These are phyloP conservation scores for Aspergillus luchuensis DNA, from an alignment of 2,329 filamentous ascomycete genomes.

Conservation along the genomic window DNA sequence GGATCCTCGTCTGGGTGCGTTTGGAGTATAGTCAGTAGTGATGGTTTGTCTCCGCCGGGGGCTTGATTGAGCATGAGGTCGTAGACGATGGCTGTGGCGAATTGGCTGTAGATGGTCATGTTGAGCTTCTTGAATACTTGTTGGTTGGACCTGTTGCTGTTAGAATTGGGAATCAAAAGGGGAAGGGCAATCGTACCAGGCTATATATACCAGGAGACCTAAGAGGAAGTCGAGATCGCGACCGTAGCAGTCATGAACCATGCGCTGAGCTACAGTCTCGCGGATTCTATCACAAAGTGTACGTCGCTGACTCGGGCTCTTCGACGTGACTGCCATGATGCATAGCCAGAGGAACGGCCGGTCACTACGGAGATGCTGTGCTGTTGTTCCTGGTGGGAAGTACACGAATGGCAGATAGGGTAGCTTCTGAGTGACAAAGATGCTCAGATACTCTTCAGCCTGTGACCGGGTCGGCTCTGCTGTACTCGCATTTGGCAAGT, in stretches of 20 bases:
- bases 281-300: slow-evolving; percentile 47
- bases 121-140: slow-evolving; percentile 15
- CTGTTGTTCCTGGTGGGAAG: slow-evolving; percentile 36
- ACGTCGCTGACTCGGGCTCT: slow-evolving; percentile 45
- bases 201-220: slow-evolving; percentile 51
- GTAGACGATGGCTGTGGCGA: slow-evolving; percentile 10
- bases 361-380: slow-evolving; percentile 42
- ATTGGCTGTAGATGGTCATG: slow-evolving; percentile 19
- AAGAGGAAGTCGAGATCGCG: slow-evolving; percentile 53
- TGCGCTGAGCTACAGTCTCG: slow-evolving; percentile 49
- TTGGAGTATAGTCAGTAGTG: background rate
- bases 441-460: slow-evolving; percentile 41
- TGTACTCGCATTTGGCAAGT: background rate
- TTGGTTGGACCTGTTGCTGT: slow-evolving; percentile 8
- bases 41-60: background rate
- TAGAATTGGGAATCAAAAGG: too few species aligned
- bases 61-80: slow-evolving; percentile 20
- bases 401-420: slow-evolving; percentile 51
- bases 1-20: background rate
- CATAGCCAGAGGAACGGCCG: slow-evolving; percentile 56
- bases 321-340: slow-evolving; percentile 52
- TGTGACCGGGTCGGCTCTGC: slow-evolving; percentile 24
- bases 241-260: slow-evolving; percentile 50
- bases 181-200: slow-evolving; percentile 40
- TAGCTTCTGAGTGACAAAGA: slow-evolving; percentile 48